Percentiles rank a stretch among this genome's conserved stretches.
Evolutionary conservation across 495 filamentous ascomycete genomes (phyloP).

Genomic region (Neurospora sp.): DNA sequence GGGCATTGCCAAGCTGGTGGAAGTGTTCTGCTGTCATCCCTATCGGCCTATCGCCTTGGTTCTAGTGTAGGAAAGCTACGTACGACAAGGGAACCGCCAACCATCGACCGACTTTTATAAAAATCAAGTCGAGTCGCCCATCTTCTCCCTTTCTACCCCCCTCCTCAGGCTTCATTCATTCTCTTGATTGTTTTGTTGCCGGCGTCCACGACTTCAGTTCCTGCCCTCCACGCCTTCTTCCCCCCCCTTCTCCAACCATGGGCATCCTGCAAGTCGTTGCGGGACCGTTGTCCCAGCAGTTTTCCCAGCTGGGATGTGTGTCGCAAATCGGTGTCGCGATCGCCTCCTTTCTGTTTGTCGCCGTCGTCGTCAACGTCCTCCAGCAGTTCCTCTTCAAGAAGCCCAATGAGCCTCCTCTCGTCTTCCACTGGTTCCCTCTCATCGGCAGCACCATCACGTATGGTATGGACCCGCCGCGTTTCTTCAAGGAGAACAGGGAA

Average conservation of each 20-base stretch:
- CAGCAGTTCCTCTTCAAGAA: constrained; percentile 60
- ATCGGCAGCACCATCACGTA: constrained; percentile 71
- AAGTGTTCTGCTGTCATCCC: not conserved
- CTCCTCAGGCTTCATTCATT: not conserved
- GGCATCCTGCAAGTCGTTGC: constrained; percentile 39
- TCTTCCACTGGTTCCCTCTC: constrained; percentile 77
- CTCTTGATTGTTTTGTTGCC: not conserved
- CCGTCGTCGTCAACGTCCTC: constrained; percentile 56
- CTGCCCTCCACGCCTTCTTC: not conserved
- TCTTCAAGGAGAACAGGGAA: constrained; percentile 57
- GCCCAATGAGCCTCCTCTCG: constrained; percentile 64
- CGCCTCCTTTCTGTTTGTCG: constrained; percentile 37
- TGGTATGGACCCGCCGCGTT: constrained; percentile 73
- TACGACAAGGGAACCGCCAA: constrained; percentile 2
- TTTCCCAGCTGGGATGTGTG: constrained; percentile 30
- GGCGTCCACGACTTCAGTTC: not conserved
- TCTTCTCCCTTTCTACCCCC: not conserved
- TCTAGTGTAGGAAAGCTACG: not conserved
- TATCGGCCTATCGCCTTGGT: not conserved
- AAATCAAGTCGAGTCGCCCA: not conserved
- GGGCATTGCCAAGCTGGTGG: not conserved
- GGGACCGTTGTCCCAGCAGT: constrained; percentile 33
- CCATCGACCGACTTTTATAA: not conserved
- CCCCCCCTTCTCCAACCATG: constrained; percentile 23
- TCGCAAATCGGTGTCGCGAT: constrained; percentile 37